Percentiles rank a stretch among this genome's conserved stretches.
phyloP scores from a whole-genome alignment of 441 rosid species.

The Mallotus repandus region DNA sequence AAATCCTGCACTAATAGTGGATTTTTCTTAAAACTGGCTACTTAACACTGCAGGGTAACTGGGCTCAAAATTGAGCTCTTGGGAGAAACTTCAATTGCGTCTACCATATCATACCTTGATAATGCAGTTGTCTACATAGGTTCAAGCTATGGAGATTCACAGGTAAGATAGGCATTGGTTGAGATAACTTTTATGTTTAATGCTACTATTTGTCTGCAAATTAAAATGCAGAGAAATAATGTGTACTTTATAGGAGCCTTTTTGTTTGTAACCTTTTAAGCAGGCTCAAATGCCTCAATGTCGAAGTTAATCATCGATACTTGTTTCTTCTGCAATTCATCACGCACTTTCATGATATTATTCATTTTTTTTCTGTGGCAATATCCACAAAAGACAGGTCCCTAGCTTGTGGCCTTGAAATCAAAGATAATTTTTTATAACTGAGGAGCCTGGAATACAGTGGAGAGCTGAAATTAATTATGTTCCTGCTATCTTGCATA shows the following conservation, averaged over 20 bases:
- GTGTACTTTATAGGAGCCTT: constrained; percentile 36
- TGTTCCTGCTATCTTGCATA: constrained; percentile 55
- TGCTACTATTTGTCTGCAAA: background rate
- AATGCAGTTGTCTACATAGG: constrained; percentile 93
- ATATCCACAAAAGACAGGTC: constrained; percentile 45
- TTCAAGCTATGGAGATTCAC: constrained; percentile 99
- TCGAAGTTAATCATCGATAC: constrained; percentile 48
- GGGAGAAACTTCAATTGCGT: constrained; percentile 97
- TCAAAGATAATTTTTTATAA: constrained; percentile 49
- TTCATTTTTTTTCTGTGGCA: constrained; percentile 40
- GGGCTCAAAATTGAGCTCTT: constrained; percentile 92
- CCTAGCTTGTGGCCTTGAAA: constrained; percentile 47
- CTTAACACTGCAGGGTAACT: constrained; percentile 65
- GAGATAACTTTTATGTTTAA: background rate
- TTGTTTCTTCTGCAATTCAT: constrained; percentile 43
- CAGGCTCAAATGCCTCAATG: constrained; percentile 37
- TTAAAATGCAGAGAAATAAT: no score
- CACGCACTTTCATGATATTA: constrained; percentile 44
- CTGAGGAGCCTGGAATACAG: constrained; percentile 50
- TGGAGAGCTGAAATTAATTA: constrained; percentile 57
- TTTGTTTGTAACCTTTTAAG: constrained; percentile 36
- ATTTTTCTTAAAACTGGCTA: constrained; percentile 22
- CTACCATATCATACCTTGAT: constrained; percentile 92
- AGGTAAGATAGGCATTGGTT: constrained; percentile 44
- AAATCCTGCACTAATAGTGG: background rate